phyloP scores from a whole-genome alignment of 23 red algal species.

The Gracilariopsis chorda region DNA sequence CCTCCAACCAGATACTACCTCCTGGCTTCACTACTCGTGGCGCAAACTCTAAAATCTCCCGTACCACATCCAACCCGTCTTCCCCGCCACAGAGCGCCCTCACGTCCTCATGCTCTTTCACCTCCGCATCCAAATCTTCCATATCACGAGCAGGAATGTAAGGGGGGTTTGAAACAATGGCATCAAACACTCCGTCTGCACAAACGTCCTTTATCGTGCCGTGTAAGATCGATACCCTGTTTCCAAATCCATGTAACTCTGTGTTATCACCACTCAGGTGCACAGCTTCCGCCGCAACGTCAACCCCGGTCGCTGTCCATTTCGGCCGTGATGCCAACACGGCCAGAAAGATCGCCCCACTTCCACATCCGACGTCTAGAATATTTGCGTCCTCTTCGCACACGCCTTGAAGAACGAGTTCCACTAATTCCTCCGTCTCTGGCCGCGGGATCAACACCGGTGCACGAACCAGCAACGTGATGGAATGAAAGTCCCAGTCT shows the following conservation, averaged over 20 bases:
- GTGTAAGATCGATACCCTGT: conserved; percentile 15
- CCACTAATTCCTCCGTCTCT: conserved; percentile 92
- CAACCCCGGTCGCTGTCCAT: conserved; percentile 66
- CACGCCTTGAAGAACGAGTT: conserved; percentile 30
- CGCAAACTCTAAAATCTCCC: conserved; percentile 50
- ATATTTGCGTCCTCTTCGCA: background rate
- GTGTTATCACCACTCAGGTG: conserved; percentile 51
- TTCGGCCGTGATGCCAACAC: conserved; percentile 14
- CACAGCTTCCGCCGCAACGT: conserved; percentile 35
- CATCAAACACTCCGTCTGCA: conserved; percentile 43
- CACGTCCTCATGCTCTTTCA: conserved; percentile 67
- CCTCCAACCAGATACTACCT: conserved; percentile 86
- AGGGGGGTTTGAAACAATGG: conserved; percentile 86
- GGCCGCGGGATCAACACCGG: conserved; percentile 96
- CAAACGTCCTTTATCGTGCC: background rate
- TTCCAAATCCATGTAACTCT: background rate
- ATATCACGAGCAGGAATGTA: conserved; percentile 90
- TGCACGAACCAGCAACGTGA: conserved; percentile 52
- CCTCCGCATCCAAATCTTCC: conserved; percentile 57
- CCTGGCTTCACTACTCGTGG: conserved; percentile 24
- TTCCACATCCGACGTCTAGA: conserved; percentile 89
- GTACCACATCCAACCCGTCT: conserved; percentile 88
- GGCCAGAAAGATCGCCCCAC: conserved; percentile 85
- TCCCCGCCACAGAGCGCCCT: conserved; percentile 75
- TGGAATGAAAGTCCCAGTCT: conserved; percentile 85